A percentile compares a stretch with the other conserved stretches of the same genome.
These are phyloP conservation scores for Lachnellula cervina DNA, from an alignment of 2,329 filamentous ascomycete species.

Conservation along the genomic window DNA sequence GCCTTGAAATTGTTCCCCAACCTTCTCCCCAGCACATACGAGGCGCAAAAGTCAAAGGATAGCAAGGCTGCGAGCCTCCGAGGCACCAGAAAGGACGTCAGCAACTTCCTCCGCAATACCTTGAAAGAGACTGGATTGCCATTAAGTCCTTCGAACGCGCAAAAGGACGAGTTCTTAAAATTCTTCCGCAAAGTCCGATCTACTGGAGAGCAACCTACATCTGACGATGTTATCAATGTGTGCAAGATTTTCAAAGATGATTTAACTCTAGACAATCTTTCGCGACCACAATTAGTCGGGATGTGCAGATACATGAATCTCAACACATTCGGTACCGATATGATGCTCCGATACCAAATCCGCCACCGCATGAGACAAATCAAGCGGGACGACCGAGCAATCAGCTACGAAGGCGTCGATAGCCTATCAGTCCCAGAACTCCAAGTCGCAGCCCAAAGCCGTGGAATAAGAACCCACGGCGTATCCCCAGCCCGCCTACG, in stretches of 20 bases:
- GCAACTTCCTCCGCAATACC: constrained; percentile 80
- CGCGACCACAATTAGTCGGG: constrained; percentile 87
- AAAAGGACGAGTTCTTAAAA: constrained; percentile 88
- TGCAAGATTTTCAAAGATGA: constrained; percentile 99
- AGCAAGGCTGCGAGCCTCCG: constrained; percentile 77
- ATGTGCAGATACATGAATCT: constrained; percentile 99
- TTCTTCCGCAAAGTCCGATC: constrained; percentile 96
- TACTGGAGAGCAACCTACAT: constrained; percentile 83
- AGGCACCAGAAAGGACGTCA: constrained; percentile 88
- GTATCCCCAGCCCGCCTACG: constrained; percentile 84
- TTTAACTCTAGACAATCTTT: constrained; percentile 93
- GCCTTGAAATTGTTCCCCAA: constrained; percentile 96
- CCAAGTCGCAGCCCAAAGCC: constrained; percentile 85
- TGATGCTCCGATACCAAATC: constrained; percentile 95
- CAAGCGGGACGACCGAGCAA: constrained; percentile 94
- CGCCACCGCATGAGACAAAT: constrained; percentile 98
- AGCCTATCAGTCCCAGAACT: constrained; percentile 90
- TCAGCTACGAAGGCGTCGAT: constrained; percentile 89
- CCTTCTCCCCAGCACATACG: constrained; percentile 93
- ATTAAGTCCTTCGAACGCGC: constrained; percentile 74
- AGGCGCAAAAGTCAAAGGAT: constrained; percentile 86
- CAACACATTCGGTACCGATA: constrained; percentile 93
- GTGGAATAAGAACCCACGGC: constrained; percentile 87
- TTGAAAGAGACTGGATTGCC: constrained; percentile 91
- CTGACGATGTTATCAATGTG: constrained; percentile 92